These are phyloP conservation scores for Penicillium sp. DNA, from an alignment of 2,329 filamentous ascomycete genomes.

Conservation along the genomic window DNA sequence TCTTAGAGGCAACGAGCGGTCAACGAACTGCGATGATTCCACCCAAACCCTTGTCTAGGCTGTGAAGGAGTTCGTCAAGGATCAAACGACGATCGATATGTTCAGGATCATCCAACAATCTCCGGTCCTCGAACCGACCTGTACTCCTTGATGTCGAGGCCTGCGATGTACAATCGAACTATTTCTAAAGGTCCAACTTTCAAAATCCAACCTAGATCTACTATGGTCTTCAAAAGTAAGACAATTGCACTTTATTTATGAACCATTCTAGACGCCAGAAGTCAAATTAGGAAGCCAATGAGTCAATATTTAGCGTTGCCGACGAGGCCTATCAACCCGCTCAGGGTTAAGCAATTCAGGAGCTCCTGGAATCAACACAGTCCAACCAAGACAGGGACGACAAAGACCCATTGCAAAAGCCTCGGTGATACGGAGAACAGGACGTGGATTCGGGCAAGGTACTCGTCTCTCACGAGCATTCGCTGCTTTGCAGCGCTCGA, in stretches of 20 bases:
- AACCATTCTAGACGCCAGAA: not conserved
- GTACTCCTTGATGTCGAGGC: not conserved
- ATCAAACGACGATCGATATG: not conserved
- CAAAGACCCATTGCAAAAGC: constrained; percentile 4
- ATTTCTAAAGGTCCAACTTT: not conserved
- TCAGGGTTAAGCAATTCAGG: not conserved
- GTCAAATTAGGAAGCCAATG: not conserved
- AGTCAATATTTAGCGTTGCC: not conserved
- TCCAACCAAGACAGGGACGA: constrained; percentile 4
- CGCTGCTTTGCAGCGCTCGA: constrained; percentile 5
- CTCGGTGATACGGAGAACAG: not conserved
- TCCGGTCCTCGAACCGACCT: not conserved
- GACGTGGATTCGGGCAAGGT: not conserved
- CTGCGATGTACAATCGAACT: not conserved
- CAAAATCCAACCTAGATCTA: not conserved
- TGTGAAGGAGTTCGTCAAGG: not conserved
- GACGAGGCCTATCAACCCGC: not conserved
- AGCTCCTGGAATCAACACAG: not conserved
- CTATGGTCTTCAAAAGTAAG: not conserved
- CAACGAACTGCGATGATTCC: not conserved
- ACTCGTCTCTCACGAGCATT: not conserved
- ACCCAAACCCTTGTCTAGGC: not conserved
- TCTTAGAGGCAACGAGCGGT: not conserved
- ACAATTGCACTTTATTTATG: not conserved
- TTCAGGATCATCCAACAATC: not conserved